Base-by-base conservation (phyloP, 495 filamentous ascomycete genomes). In the Annulohypoxylon bovei region DNA sequence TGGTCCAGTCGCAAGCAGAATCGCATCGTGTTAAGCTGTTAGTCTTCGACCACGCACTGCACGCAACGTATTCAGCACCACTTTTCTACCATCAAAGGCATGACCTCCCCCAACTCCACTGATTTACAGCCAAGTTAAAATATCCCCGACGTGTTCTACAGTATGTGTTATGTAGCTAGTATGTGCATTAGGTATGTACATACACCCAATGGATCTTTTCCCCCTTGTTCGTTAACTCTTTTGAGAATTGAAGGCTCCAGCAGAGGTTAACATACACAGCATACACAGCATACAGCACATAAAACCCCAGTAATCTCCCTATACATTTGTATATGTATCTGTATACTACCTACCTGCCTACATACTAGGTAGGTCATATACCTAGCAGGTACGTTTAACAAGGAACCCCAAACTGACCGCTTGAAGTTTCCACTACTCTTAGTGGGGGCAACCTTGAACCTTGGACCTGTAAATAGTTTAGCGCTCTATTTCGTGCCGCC, bases 321-420 rank as follows among this genome's bases (percentile, higher is more conserved):
- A 12, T 47, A 47, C 30, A 11, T 50, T 25, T 30, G 35, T 32
- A n/a, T 32, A 42, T 18, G 28, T 37, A 5, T 14, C 37, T 40
- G 12, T 37, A 9, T 12, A 37, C 2, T 33, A 53, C n/a, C 6
- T 27, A 49, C 20, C 18, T 50, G 12, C 8, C 8, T 28, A 32
- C 30, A 32, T 32, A 32, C 30, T 32, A 32, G 30, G 30, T 23
- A 46, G 16, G 40, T 46, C 16, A n/a, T 20, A 16, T 46, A 46
- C 40, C 40, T 50, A n/a, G 40, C 20, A 58, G 3, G 9, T 22
- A 56, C 14, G 23, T 33, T 59, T 30, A 46, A 50, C 69, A 72
- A 67, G 69, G 63, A 25, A 72, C 67, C 64, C 69, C 63, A 53
- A 60, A 75, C 72, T 76, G 74, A 77, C 72, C 75, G 75, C 75